Percentiles rank a stretch among this genome's conserved stretches.
Evolutionary conservation across 2,329 filamentous ascomycete genomes (phyloP).

Genomic region (Pseudopithomyces maydicus): DNA sequence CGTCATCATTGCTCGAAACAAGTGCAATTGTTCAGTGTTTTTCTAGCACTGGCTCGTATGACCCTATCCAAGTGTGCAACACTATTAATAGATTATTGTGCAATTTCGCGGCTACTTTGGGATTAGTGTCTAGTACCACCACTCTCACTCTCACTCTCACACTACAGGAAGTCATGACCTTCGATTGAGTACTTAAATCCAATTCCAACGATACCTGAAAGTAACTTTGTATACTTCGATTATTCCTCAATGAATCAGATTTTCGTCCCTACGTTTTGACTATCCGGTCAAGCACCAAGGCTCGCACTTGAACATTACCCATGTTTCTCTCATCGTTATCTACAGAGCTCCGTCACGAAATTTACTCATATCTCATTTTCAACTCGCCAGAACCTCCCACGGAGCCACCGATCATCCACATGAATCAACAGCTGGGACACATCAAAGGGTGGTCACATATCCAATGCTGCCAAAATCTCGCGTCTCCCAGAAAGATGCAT

Average conservation of each 20-base stretch:
- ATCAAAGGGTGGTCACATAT: no score
- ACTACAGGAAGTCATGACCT: no score
- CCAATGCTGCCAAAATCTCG: background rate
- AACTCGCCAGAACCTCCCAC: background rate
- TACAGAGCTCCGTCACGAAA: background rate
- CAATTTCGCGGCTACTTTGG: background rate
- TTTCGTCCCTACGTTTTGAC: no score
- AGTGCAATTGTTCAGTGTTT: background rate
- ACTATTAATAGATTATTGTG: background rate
- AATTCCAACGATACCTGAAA: no score
- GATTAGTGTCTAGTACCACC: background rate
- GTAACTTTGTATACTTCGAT: background rate
- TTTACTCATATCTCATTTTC: background rate
- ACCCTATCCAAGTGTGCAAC: background rate
- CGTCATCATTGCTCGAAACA: no score
- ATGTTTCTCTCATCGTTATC: background rate
- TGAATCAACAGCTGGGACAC: background rate
- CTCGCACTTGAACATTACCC: background rate
- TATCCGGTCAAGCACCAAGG: no score
- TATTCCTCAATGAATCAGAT: background rate
- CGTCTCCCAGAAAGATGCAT: background rate
- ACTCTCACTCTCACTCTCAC: no score
- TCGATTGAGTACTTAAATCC: no score
- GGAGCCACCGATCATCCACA: background rate
- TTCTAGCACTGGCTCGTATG: background rate